These are phyloP conservation scores for Geotrichum klebahnii DNA, from an alignment of 1,139 yeast genomes.

Conservation along the genomic window DNA sequence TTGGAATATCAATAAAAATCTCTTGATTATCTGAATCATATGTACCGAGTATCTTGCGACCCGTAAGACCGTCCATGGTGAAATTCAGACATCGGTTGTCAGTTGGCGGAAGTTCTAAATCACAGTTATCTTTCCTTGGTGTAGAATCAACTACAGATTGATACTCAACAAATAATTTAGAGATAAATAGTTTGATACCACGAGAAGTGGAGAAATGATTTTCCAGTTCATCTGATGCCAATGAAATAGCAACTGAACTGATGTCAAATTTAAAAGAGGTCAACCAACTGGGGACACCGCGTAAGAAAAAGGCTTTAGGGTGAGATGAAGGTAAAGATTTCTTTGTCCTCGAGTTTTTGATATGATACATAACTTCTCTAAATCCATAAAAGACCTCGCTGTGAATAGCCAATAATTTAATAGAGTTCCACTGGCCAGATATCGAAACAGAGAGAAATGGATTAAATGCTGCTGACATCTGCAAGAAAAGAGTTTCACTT, in stretches of 20 bases:
- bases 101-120: background rate
- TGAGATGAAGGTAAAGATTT: background rate
- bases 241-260: slow-evolving; percentile 32
- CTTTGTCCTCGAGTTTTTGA: slow-evolving; percentile 22
- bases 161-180: slow-evolving; percentile 10
- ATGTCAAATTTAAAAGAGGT: slow-evolving; percentile 31
- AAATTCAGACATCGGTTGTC: slow-evolving; percentile 24
- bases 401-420: slow-evolving; percentile 31
- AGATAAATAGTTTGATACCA: slow-evolving; percentile 9
- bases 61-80: slow-evolving; percentile 33
- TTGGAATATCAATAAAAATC: slow-evolving; percentile 32
- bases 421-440: slow-evolving; percentile 30
- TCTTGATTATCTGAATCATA: slow-evolving; percentile 24
- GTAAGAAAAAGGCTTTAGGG: slow-evolving; percentile 24
- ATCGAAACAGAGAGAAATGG: slow-evolving; percentile 32
- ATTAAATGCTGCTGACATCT: slow-evolving; percentile 32
- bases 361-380: slow-evolving; percentile 29
- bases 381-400: slow-evolving; percentile 33
- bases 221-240: slow-evolving; percentile 26
- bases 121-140: background rate
- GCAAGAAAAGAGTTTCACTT: slow-evolving; percentile 32
- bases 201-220: slow-evolving; percentile 11
- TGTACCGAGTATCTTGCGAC: slow-evolving; percentile 32
- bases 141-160: background rate
- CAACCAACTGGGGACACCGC: slow-evolving; percentile 38